Conservation (phyloP, 2,329 filamentous ascomycete genomes). For the Xylaria sp. region DNA sequence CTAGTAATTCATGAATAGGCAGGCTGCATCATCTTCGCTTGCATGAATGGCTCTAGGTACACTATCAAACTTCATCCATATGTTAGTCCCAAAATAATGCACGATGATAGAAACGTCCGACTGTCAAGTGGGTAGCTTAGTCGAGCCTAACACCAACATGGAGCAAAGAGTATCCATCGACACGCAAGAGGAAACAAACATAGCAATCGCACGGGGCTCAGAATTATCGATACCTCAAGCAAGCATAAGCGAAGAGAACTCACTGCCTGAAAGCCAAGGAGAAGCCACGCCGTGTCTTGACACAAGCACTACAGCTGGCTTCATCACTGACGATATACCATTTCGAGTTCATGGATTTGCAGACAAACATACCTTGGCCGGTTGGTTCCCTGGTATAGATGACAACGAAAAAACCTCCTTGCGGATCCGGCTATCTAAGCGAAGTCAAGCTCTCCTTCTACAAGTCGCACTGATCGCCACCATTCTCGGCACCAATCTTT, state of each 20-base stretch:
- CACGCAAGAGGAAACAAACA: no score
- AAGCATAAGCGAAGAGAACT: background rate
- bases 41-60: no score
- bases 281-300: background rate
- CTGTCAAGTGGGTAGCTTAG: no score
- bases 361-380: slow-evolving; percentile 10
- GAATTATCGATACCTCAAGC: background rate
- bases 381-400: slow-evolving; percentile 26
- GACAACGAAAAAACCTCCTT: slow-evolving; percentile 21
- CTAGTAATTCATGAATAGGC: no score
- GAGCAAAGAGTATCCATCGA: background rate
- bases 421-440: slow-evolving; percentile 23
- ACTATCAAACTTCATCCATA: background rate
- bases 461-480: slow-evolving; percentile 21
- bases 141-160: background rate
- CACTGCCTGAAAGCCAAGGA: background rate
- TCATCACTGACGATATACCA: background rate
- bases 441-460: slow-evolving; percentile 26
- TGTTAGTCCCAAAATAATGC: background rate
- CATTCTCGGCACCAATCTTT: slow-evolving; percentile 22
- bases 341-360: slow-evolving; percentile 14
- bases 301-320: background rate
- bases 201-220: background rate
- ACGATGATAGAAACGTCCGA: no score
- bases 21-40: no score